These are phyloP conservation scores for Euphorbia schlechtendalii DNA, from an alignment of 441 rosid genomes.

Conservation along the genomic window DNA sequence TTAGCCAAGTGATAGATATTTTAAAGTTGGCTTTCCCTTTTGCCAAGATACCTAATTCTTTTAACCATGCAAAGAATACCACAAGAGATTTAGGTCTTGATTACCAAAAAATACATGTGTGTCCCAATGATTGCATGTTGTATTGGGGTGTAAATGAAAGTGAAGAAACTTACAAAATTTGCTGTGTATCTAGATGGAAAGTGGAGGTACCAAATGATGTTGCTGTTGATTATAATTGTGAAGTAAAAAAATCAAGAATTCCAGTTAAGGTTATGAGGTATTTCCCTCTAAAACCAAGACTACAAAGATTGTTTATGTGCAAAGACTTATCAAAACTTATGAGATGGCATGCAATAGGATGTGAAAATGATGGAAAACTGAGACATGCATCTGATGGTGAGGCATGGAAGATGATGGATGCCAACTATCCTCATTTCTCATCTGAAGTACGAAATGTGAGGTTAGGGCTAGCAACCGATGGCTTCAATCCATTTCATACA, in stretches of 20 bases:
- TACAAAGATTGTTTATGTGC: not conserved
- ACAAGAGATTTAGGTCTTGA: not conserved
- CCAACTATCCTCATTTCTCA: not conserved
- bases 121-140: not conserved
- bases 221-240: too few relatives aligned
- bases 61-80: not conserved
- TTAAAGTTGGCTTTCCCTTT: too few relatives aligned
- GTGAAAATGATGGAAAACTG: not conserved
- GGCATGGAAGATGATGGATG: not conserved
- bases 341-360: not conserved
- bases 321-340: not conserved
- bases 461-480: too few relatives aligned
- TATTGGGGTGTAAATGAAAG: not conserved
- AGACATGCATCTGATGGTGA: not conserved
- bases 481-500: not conserved
- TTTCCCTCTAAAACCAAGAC: not conserved
- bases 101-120: not conserved
- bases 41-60: not conserved
- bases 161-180: not conserved
- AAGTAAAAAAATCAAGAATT: not conserved
- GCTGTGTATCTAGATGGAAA: not conserved
- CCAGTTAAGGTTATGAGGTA: not conserved
- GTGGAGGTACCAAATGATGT: not conserved
- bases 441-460: not conserved
- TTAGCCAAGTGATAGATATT: too few relatives aligned